Evolutionary conservation across 768 basidiomycete species (phyloP), one percentile per base, ranked within the genome.

Genomic region (Fibroporia radiculosa): DNA sequence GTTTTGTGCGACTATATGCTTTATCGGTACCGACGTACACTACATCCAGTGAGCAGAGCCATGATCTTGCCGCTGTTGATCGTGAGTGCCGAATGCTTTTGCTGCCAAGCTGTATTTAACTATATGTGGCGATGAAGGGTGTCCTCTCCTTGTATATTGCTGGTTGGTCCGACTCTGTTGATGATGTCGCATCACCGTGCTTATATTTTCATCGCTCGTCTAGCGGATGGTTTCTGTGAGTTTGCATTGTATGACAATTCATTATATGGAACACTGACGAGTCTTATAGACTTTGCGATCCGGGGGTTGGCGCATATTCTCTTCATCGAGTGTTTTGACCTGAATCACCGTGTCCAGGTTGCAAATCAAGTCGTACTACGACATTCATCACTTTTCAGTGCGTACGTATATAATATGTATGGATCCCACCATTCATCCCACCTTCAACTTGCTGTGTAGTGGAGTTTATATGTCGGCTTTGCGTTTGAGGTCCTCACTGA

Each of bases 391-490:
- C 5, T 44, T 53, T 18, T 47, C 51, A 10, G 48, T 49, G 27
- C 6, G 51, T 11, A 22, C 28, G 13, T 40, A 12, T 12, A 11
- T 14, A 3, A 4, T 7, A 26, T 26, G 39, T 26, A 10, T 6
- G 16, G 8, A 10, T 7, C 34, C 29, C 11, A n/a, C 22, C 6
- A 31, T 18, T 31, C 28, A 29, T 10, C 16, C 18, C 5, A 22
- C n/a, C 10, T 19, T 31, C 13, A 20, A 16, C 12, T 38, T 8
- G 3, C 13, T n/a, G n/a, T 33, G 22, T 24, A 49, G 49, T 54
- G 53, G 53, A 50, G 53, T 29, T 42, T 54, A 14, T 54, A 54
- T 40, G 44, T 47, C n/a, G 53, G 49, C 7, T 48, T 54, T n/a
- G 20, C 20, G 16, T 40, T 36, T 16, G 53, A 54, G 38, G 53